Evolutionary conservation across 2,329 filamentous ascomycete species (phyloP).

Genomic region (Pleomassaria siparia): DNA sequence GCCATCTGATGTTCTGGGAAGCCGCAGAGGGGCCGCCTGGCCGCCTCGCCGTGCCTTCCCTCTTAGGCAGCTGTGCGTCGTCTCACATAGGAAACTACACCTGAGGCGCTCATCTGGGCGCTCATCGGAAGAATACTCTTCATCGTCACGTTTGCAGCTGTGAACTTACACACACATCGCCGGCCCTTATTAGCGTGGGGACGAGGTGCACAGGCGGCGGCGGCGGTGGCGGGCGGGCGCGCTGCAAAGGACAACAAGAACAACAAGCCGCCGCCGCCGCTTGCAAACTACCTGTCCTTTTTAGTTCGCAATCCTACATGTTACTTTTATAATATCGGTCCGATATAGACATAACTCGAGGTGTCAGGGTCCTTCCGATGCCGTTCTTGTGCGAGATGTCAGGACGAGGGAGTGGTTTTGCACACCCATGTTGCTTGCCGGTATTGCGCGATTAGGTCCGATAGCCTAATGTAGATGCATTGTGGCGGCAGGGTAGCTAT

Average conservation of each 20-base stretch:
- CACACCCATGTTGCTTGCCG: neutral
- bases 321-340: neutral
- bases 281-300: no score
- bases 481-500: neutral
- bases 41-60: neutral
- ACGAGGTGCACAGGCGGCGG: no score
- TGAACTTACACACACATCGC: neutral
- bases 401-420: neutral
- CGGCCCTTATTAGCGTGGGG: neutral
- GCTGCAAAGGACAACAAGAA: neutral
- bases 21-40: neutral
- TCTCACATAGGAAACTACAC: neutral
- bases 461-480: neutral
- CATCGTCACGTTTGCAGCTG: neutral
- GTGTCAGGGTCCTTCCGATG: neutral
- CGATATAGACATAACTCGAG: neutral
- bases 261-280: no score
- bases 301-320: no score
- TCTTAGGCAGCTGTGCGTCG: neutral
- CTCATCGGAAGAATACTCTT: conserved; percentile 1
- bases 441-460: neutral
- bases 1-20: conserved; percentile 1
- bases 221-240: no score
- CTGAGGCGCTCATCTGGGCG: neutral
- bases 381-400: neutral